These are phyloP conservation scores for Jaltomata sinuosa DNA, from an alignment of 257 asterid genomes.

Conservation along the genomic window DNA sequence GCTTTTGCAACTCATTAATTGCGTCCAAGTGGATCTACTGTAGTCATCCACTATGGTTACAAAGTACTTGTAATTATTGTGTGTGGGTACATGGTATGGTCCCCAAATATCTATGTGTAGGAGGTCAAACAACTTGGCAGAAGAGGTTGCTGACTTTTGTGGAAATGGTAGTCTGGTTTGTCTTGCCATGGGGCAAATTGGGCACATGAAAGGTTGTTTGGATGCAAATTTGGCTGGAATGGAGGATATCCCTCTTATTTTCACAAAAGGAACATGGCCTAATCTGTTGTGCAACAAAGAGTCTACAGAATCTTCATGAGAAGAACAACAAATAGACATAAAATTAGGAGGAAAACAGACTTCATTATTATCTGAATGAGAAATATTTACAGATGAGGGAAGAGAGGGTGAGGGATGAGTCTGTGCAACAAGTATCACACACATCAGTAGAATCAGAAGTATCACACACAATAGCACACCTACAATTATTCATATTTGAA, in stretches of 20 bases:
- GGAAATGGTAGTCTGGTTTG: background rate
- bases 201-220: background rate
- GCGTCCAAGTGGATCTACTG: too few relatives aligned
- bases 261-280: background rate
- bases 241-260: background rate
- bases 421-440: too few relatives aligned
- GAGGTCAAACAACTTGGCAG: background rate
- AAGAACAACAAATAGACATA: background rate
- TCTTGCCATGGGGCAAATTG: background rate
- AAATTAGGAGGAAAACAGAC: background rate
- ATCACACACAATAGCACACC: too few relatives aligned
- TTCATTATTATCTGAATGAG: background rate
- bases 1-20: background rate
- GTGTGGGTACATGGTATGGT: background rate
- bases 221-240: background rate
- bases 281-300: too few relatives aligned
- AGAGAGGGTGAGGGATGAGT: background rate
- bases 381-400: background rate
- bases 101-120: background rate
- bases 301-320: background rate
- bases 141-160: background rate
- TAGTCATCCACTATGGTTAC: background rate
- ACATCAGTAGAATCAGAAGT: too few relatives aligned
- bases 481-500: too few relatives aligned
- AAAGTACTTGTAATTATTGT: too few relatives aligned